Conservation (phyloP, 768 basidiomycete genomes). For the Boletus sp. region DNA sequence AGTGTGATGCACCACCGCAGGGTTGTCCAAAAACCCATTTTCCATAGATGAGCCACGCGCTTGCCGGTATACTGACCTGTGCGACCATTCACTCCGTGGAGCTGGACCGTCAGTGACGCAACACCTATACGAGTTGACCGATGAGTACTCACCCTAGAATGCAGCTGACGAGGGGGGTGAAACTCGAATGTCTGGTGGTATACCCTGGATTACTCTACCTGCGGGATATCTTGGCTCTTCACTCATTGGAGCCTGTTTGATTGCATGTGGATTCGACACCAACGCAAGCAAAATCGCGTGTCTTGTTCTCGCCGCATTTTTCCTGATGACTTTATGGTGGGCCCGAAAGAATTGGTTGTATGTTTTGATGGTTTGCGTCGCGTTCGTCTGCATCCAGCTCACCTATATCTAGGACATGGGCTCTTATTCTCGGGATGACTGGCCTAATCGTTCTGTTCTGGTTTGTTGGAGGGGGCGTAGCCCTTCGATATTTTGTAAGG, state of each 20-base stretch:
- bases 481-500: constrained; percentile 72
- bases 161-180: constrained; percentile 85
- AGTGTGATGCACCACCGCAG: constrained; percentile 8
- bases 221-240: constrained; percentile 86
- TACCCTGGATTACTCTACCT: constrained; percentile 76
- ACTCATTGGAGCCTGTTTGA: constrained; percentile 82
- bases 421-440: constrained; percentile 72
- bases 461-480: constrained; percentile 73
- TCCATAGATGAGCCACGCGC: constrained; percentile 78
- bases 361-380: constrained; percentile 23
- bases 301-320: constrained; percentile 78
- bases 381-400: neutral
- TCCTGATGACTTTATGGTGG: constrained; percentile 88
- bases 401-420: constrained; percentile 57
- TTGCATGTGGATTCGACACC: constrained; percentile 86
- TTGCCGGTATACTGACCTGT: constrained; percentile 77
- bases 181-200: constrained; percentile 84
- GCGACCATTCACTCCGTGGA: constrained; percentile 84
- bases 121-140: neutral
- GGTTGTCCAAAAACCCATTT: neutral
- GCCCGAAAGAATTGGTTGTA: constrained; percentile 72
- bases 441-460: constrained; percentile 79
- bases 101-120: constrained; percentile 67
- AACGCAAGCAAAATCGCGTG: constrained; percentile 85
- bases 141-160: constrained; percentile 8